phyloP scores from a whole-genome alignment of 2,329 filamentous ascomycete species.

The Celoporthe dispersa region DNA sequence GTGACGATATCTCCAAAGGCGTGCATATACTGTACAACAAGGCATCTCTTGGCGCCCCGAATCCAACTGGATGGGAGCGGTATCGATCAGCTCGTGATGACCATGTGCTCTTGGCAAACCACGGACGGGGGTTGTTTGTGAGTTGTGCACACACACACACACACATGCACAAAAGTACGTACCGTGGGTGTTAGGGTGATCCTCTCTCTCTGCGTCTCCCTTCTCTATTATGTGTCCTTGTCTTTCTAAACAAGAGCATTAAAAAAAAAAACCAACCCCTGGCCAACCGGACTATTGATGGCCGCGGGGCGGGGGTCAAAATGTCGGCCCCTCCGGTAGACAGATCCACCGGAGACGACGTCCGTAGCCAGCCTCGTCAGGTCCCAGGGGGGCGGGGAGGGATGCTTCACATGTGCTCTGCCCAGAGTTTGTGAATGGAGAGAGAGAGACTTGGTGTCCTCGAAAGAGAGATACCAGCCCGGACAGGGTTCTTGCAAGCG shows the following conservation, averaged over 20 bases:
- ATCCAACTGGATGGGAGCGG: conserved; percentile 1
- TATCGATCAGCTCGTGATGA: neutral
- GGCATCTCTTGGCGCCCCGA: neutral
- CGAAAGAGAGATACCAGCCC: neutral
- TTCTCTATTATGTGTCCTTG: too few species aligned
- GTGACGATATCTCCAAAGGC: neutral
- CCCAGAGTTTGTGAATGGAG: neutral
- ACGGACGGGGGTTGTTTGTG: neutral
- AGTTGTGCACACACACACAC: neutral
- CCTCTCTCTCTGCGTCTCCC: neutral
- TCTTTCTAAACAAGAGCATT: neutral
- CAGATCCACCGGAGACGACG: conserved; percentile 5
- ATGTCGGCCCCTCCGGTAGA: neutral
- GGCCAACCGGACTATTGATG: neutral
- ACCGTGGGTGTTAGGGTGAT: neutral
- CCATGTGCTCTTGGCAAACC: neutral
- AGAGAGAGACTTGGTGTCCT: neutral
- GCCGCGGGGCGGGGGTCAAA: conserved; percentile 2
- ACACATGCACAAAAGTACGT: neutral
- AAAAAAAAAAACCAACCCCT: too few species aligned
- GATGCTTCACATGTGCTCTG: conserved; percentile 2
- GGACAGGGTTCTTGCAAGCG: neutral
- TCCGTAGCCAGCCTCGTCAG: conserved; percentile 1
- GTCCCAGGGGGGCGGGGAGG: neutral
- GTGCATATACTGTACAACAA: neutral